Evolutionary conservation across 140 eudicot species (phyloP).

Genomic region (Stevia rebaudiana): DNA sequence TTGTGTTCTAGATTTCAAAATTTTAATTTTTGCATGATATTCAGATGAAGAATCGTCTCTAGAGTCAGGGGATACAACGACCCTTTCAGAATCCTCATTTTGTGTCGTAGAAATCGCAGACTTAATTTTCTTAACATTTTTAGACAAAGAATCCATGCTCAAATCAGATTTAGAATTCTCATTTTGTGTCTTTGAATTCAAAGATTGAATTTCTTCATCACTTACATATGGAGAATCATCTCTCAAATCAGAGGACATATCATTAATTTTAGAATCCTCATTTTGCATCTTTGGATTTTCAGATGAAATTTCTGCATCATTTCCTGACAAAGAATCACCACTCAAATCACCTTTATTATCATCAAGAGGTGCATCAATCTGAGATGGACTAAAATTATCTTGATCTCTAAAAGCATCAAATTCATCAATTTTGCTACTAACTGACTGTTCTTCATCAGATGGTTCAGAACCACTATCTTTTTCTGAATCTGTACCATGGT

Average conservation of each 20-base stretch:
- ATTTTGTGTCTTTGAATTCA: background rate
- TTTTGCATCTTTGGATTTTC: background rate
- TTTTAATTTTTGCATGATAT: slow-evolving; percentile 3
- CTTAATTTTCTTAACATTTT: background rate
- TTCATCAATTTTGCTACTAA: slow-evolving; percentile 16
- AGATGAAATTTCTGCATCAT: slow-evolving; percentile 31
- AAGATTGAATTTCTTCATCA: background rate
- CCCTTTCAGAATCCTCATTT: background rate
- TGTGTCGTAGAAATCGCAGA: background rate
- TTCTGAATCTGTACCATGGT: slow-evolving; percentile 26
- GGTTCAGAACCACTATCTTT: slow-evolving; percentile 23
- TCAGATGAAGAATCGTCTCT: background rate
- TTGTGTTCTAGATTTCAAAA: background rate
- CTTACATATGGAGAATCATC: background rate
- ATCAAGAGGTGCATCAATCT: slow-evolving; percentile 29
- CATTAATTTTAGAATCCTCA: background rate
- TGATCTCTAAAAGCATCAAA: slow-evolving; percentile 24
- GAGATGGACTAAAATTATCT: slow-evolving; percentile 34
- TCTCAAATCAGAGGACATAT: background rate
- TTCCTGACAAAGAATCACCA: slow-evolving; percentile 23
- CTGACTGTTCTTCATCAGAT: slow-evolving; percentile 32
- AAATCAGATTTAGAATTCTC: slow-evolving; percentile 12
- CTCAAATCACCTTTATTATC: no score
- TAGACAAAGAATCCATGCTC: background rate
- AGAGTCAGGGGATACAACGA: background rate